These are phyloP conservation scores for Metschnikowia koreensis DNA, from an alignment of 805 yeast species.

Conservation along the genomic window DNA sequence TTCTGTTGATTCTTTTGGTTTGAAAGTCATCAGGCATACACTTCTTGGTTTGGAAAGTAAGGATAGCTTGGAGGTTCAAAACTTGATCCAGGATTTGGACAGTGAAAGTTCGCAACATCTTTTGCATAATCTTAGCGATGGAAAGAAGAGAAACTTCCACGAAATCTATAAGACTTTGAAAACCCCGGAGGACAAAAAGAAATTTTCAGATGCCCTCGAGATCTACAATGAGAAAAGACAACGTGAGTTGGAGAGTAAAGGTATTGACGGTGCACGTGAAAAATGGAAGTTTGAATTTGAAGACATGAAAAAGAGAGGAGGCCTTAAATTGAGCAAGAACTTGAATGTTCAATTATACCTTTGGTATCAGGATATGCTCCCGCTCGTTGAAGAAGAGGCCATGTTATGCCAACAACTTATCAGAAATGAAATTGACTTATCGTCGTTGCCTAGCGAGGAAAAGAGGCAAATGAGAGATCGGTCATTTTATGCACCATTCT, in stretches of 20 bases:
- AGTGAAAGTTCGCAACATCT: constrained; percentile 26
- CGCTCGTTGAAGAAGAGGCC: constrained; percentile 67
- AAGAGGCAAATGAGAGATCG: constrained; percentile 40
- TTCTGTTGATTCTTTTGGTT: constrained; percentile 74
- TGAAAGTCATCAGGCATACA: constrained; percentile 76
- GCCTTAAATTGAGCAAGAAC: constrained; percentile 51
- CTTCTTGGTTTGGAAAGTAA: constrained; percentile 43
- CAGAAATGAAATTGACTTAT: constrained; percentile 21
- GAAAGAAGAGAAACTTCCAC: constrained; percentile 59
- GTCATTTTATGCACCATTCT: constrained; percentile 70
- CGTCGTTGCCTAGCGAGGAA: constrained; percentile 10
- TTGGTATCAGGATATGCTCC: constrained; percentile 78
- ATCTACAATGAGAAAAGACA: constrained; percentile 75
- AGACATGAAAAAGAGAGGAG: constrained; percentile 58
- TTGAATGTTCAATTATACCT: constrained; percentile 75
- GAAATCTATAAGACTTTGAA: constrained; percentile 55
- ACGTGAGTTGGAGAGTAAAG: constrained; percentile 67
- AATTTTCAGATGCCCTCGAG: constrained; percentile 68
- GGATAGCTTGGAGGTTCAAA: constrained; percentile 22
- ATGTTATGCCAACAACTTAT: constrained; percentile 49
- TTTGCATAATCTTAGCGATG: constrained; percentile 30
- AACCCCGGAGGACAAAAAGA: constrained; percentile 40
- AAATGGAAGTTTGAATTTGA: constrained; percentile 87
- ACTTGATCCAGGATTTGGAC: constrained; percentile 29
- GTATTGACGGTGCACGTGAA: constrained; percentile 80